These are phyloP conservation scores for Primulina tabacum DNA, from an alignment of 257 asterid species.

Conservation along the genomic window DNA sequence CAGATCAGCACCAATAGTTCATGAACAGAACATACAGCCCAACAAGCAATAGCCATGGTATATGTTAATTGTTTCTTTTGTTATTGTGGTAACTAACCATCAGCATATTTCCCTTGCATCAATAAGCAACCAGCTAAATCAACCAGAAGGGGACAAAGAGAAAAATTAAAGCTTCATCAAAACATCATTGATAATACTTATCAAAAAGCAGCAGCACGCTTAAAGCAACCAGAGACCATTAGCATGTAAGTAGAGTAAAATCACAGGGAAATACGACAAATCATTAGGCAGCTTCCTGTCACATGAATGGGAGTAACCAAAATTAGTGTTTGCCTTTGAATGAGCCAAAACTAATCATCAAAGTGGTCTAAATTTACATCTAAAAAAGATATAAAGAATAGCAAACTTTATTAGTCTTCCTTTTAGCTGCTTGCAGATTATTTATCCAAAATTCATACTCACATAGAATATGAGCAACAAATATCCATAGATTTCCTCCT, in stretches of 20 bases:
- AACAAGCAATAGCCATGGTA: too few species aligned
- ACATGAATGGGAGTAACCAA: neutral
- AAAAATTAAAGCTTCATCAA: neutral
- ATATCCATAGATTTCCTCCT: constrained; percentile 3
- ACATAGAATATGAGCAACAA: neutral
- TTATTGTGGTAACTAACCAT: too few species aligned
- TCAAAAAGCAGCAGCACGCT: neutral
- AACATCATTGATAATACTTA: neutral
- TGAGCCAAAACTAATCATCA: neutral
- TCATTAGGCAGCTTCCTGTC: neutral
- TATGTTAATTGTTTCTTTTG: too few species aligned
- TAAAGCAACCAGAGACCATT: neutral
- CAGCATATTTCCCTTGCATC: too few species aligned
- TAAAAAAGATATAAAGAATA: neutral
- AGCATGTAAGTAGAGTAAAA: neutral
- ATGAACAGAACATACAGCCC: too few species aligned
- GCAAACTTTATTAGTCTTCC: neutral
- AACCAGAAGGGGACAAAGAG: neutral
- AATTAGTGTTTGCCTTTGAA: neutral
- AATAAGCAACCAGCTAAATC: too few species aligned
- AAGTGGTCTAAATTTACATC: neutral
- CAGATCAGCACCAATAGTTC: too few species aligned
- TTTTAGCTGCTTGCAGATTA: neutral
- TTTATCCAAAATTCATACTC: neutral
- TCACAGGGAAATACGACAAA: neutral